A percentile compares a stretch with the other conserved stretches of the same genome.
These are phyloP conservation scores for Colletotrichum karsti DNA, from an alignment of 2,329 filamentous ascomycete species.

Conservation along the genomic window DNA sequence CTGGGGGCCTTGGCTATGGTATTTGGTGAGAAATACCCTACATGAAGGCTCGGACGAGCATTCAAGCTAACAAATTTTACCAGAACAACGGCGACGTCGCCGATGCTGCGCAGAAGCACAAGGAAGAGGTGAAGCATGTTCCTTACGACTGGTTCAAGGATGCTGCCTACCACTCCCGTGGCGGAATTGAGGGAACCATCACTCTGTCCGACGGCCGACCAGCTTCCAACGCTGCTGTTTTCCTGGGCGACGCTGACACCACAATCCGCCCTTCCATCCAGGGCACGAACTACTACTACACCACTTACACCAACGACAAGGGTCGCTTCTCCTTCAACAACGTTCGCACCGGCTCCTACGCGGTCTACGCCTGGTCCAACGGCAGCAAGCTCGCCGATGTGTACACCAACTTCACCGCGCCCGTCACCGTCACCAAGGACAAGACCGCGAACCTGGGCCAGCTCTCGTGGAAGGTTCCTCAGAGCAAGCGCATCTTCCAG, in stretches of 20 bases:
- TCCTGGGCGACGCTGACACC: slow-evolving; percentile 53
- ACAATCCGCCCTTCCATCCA: slow-evolving; percentile 30
- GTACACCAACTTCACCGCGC: slow-evolving; percentile 47
- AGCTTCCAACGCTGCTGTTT: slow-evolving; percentile 52
- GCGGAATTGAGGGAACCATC: slow-evolving; percentile 48
- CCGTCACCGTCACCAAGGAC: slow-evolving; percentile 40
- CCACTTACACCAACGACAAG: slow-evolving; percentile 45
- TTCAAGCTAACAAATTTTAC: slow-evolving; percentile 36
- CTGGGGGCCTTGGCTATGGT: slow-evolving; percentile 30
- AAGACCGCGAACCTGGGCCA: slow-evolving; percentile 23
- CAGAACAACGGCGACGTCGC: slow-evolving; percentile 51
- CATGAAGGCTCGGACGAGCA: neutral
- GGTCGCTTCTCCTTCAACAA: slow-evolving; percentile 50
- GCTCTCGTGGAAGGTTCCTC: slow-evolving; percentile 9
- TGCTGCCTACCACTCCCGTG: slow-evolving; percentile 50
- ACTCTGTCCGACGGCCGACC: slow-evolving; percentile 52
- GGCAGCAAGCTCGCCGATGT: slow-evolving; percentile 49
- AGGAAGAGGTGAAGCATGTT: slow-evolving; percentile 46
- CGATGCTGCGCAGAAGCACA: slow-evolving; percentile 44
- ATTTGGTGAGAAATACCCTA: slow-evolving; percentile 6
- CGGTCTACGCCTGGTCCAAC: slow-evolving; percentile 54
- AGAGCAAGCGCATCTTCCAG: slow-evolving; percentile 46
- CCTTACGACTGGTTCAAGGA: slow-evolving; percentile 55
- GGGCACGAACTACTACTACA: slow-evolving; percentile 50
- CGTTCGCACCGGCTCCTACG: slow-evolving; percentile 50